Percentiles rank a stretch among this genome's conserved stretches.
Evolutionary conservation across 2,329 filamentous ascomycete genomes (phyloP).

Genomic region (Fusarium pseudoanthophilum): DNA sequence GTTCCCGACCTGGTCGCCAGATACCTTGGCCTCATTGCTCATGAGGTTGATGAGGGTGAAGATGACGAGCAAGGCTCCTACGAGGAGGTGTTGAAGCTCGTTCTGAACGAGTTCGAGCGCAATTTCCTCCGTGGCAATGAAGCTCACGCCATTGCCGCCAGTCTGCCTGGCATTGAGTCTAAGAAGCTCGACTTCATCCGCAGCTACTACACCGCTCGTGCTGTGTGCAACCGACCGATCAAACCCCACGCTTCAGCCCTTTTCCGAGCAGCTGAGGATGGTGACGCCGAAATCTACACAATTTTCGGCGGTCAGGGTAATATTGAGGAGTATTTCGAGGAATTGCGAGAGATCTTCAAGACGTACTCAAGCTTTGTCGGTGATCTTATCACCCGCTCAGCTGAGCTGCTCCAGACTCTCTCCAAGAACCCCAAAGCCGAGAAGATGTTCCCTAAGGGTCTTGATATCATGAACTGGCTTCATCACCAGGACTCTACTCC

Average conservation of each 20-base stretch:
- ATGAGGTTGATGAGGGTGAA: slow-evolving; percentile 91
- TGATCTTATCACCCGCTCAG: slow-evolving; percentile 82
- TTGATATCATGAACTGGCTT: slow-evolving; percentile 95
- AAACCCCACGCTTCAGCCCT: slow-evolving; percentile 94
- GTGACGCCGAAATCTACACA: slow-evolving; percentile 85
- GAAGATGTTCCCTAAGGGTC: slow-evolving; percentile 97
- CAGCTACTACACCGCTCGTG: slow-evolving; percentile 91
- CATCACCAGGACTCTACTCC: slow-evolving; percentile 89
- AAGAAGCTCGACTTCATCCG: slow-evolving; percentile 93
- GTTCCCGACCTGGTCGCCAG: slow-evolving; percentile 90
- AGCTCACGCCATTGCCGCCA: slow-evolving; percentile 88
- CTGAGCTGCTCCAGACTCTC: slow-evolving; percentile 86
- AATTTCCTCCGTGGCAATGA: slow-evolving; percentile 96
- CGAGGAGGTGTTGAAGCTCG: slow-evolving; percentile 89
- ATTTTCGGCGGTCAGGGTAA: slow-evolving; percentile 98
- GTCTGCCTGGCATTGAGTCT: slow-evolving; percentile 86
- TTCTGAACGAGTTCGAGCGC: slow-evolving; percentile 96
- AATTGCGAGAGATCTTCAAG: slow-evolving; percentile 88
- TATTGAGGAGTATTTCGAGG: slow-evolving; percentile 99
- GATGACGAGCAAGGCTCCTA: slow-evolving; percentile 90
- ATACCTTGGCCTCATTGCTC: slow-evolving; percentile 90
- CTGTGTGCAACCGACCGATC: slow-evolving; percentile 84
- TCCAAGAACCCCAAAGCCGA: slow-evolving; percentile 85
- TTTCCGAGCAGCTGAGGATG: slow-evolving; percentile 86
- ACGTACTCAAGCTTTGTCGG: slow-evolving; percentile 93